These are phyloP conservation scores for Pyrenophora tritici-repentis DNA, from an alignment of 2,329 filamentous ascomycete species.

Conservation along the genomic window DNA sequence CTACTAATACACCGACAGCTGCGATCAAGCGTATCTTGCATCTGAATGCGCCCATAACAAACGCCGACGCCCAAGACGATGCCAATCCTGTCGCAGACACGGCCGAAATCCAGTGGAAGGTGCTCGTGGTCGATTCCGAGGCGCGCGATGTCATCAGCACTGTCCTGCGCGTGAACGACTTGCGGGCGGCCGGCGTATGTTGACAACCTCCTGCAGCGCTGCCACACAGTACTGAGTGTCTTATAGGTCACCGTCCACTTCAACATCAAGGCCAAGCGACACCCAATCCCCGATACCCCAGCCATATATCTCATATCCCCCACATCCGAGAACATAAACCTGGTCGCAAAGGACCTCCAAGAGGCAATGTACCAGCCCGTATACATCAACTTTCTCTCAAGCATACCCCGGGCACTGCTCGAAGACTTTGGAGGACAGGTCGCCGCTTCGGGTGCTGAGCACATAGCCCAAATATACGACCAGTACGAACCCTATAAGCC, in stretches of 20 bases:
- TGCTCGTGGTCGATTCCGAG: constrained; percentile 90
- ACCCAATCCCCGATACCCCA: constrained; percentile 77
- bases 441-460: constrained; percentile 79
- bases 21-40: constrained; percentile 96
- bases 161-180: constrained; percentile 89
- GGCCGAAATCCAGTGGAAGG: constrained; percentile 44
- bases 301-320: constrained; percentile 97
- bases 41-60: constrained; percentile 73
- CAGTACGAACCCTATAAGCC: constrained; percentile 53
- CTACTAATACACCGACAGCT: constrained; percentile 56
- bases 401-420: constrained; percentile 83
- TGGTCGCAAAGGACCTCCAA: constrained; percentile 83
- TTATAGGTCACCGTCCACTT: constrained; percentile 40
- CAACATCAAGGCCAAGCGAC: constrained; percentile 78
- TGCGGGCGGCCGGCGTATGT: constrained; percentile 79
- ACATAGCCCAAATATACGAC: constrained; percentile 90
- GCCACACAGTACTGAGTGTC: constrained; percentile 69
- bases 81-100: constrained; percentile 13
- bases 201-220: not conserved
- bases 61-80: constrained; percentile 68
- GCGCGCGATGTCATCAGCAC: constrained; percentile 97
- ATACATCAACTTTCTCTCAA: constrained; percentile 96
- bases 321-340: constrained; percentile 75
- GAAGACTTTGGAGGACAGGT: constrained; percentile 92
- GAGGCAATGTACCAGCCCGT: constrained; percentile 84